Evolutionary conservation across 2,329 filamentous ascomycete genomes (phyloP).

Genomic region (Aspergillus sp.): DNA sequence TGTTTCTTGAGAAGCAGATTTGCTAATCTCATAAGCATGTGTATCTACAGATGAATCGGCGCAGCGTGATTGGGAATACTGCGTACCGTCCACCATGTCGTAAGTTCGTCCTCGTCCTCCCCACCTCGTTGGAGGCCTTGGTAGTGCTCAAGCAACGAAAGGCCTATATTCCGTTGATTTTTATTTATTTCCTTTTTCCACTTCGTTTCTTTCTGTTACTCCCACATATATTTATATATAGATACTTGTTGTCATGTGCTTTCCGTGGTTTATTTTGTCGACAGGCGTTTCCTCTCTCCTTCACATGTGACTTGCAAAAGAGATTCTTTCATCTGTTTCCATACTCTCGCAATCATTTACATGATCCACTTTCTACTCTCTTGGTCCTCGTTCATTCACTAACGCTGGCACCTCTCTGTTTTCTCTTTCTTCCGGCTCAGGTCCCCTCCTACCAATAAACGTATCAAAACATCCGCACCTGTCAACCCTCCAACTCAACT

Average conservation of each 20-base stretch:
- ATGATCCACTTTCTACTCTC: not conserved
- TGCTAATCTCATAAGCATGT: slow-evolving; percentile 36
- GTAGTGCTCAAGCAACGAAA: not conserved
- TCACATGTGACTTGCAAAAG: slow-evolving; percentile 6
- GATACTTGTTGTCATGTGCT: slow-evolving; percentile 5
- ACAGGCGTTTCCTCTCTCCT: not conserved
- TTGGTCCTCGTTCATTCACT: slow-evolving; percentile 6
- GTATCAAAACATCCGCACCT: slow-evolving; percentile 41
- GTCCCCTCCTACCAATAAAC: slow-evolving; percentile 43
- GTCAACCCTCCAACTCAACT: slow-evolving; percentile 37
- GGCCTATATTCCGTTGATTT: not conserved
- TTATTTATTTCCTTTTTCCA: slow-evolving; percentile 2
- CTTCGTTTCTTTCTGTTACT: not conserved
- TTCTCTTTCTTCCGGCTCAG: slow-evolving; percentile 23
- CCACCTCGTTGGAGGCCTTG: not conserved
- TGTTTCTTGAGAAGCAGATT: slow-evolving; percentile 31
- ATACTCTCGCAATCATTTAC: not conserved
- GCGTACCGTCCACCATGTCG: slow-evolving; percentile 40
- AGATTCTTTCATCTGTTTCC: not conserved
- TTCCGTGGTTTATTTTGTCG: not conserved
- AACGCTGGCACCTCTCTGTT: slow-evolving; percentile 1
- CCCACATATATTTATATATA: slow-evolving; percentile 4
- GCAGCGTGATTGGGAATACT: slow-evolving; percentile 35
- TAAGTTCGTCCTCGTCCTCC: slow-evolving; percentile 32
- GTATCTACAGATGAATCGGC: slow-evolving; percentile 41